Percentiles rank a stretch among this genome's conserved stretches.
These are phyloP conservation scores for Cladophialophora yegresii DNA, from an alignment of 2,329 filamentous ascomycete species.

Conservation along the genomic window DNA sequence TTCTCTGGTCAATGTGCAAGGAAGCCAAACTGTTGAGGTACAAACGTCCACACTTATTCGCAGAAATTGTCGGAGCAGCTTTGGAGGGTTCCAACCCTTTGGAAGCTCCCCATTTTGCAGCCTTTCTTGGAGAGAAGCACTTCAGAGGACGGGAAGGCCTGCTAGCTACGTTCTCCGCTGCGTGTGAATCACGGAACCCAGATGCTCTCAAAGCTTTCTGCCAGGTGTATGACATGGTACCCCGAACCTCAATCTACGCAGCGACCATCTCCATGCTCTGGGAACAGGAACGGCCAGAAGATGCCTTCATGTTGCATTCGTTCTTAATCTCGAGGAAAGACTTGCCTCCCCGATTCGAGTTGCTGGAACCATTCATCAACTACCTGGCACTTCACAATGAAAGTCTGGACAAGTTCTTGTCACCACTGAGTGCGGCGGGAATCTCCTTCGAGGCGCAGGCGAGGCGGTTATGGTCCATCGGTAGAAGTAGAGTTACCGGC, in stretches of 20 bases:
- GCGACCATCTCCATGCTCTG: conserved; percentile 48
- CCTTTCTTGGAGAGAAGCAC: conserved; percentile 20
- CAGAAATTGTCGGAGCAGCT: conserved; percentile 47
- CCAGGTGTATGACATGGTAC: conserved; percentile 45
- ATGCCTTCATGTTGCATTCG: conserved; percentile 52
- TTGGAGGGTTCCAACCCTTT: conserved; percentile 38
- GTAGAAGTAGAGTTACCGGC: conserved; percentile 22
- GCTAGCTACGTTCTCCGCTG: conserved; percentile 23
- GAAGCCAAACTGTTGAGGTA: conserved; percentile 17
- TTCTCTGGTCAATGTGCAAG: conserved; percentile 28
- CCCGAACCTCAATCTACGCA: conserved; percentile 48
- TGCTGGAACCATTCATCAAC: conserved; percentile 47
- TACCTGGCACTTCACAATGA: conserved; percentile 42
- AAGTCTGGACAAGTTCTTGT: conserved; percentile 25
- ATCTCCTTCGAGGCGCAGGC: conserved; percentile 33
- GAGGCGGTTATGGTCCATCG: conserved; percentile 22
- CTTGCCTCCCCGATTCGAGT: conserved; percentile 44
- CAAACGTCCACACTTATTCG: conserved; percentile 47
- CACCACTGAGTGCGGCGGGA: conserved; percentile 35
- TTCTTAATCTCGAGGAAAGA: conserved; percentile 48
- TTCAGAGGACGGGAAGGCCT: conserved; percentile 30
- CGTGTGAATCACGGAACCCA: conserved; percentile 28
- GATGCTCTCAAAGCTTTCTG: conserved; percentile 44
- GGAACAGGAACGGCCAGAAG: conserved; percentile 41
- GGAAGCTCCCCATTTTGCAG: conserved; percentile 33